Evolutionary conservation across 306 rosid genomes (phyloP), one percentile per base, ranked within the genome.

Genomic region (Lablab purpureus): DNA sequence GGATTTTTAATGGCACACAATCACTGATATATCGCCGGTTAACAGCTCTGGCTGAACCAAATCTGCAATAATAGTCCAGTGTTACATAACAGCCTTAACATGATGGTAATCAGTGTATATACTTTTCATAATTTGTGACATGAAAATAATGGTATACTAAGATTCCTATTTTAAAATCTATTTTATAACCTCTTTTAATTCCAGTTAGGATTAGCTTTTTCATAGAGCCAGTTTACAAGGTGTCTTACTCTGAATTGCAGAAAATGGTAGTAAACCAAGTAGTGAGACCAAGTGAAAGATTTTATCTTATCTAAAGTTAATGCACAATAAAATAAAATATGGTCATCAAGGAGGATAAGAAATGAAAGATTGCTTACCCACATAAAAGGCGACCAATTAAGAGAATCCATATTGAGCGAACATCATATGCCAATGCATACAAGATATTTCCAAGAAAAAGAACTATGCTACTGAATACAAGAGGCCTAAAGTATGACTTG

Each of bases 11-110:
- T 3, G 99, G 99, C 49, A 96, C 99, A 60, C 99, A 96, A 55
- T 96, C 99, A 82, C 98, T 96, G 22, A 96, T 96, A 75, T 96
- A 96, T 55, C 99, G 97, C 82, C 99, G 82, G 81, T 96, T 96
- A 73, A 96, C 99, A 72, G 99, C 99, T 85, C 99, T 87, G 77
- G 99, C 99, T 55, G 99, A 96, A 75, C 99, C 99, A 37, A 96
- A 83, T 65, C 99, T 96, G 93, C 80, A 84, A 82, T 54, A 51
- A 49, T 59, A 80, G 52, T 59, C 65, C 32, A 72, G 49, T 18
- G 74, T 56, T 32, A 43, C 67, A 28, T 28, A 80, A 41, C 19
- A 72, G 56, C 62, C 67, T 67, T 54, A 72, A 64, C 70, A 50
- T 30, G 32, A 59, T 49, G n/a, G 52, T 46, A 70, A 59, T 21